A percentile compares a stretch with the other conserved stretches of the same genome.
Conservation (phyloP, 139 green algal genomes). For the Zygnema cylindricum region DNA sequence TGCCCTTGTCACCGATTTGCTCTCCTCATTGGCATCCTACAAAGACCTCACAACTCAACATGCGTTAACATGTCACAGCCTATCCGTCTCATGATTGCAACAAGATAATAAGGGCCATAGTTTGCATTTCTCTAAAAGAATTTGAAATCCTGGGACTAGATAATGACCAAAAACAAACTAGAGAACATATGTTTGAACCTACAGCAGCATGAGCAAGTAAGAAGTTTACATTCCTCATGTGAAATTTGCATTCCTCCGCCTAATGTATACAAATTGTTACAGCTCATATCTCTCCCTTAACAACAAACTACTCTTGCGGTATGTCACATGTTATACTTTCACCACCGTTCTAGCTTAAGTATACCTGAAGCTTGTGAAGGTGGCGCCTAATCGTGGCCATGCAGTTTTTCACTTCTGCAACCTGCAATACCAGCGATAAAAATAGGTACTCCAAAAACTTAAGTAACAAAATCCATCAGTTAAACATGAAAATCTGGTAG, state of each 20-base stretch:
- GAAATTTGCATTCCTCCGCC: neutral
- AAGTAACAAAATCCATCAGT: no score
- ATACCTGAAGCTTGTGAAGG: constrained; percentile 38
- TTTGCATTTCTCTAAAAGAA: no score
- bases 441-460: no score
- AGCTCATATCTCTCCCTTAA: neutral
- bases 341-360: neutral
- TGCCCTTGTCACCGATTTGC: constrained; percentile 56
- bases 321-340: neutral
- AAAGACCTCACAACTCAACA: no score
- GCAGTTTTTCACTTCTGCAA: constrained; percentile 25
- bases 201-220: neutral
- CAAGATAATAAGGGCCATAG: no score
- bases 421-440: no score
- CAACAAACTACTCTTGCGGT: neutral
- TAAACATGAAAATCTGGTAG: no score
- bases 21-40: constrained; percentile 62
- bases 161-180: no score
- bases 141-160: no score
- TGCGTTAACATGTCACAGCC: no score
- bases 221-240: neutral
- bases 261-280: neutral
- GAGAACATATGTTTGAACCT: constrained; percentile 14
- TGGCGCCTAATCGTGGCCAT: constrained; percentile 1
- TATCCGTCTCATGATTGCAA: no score